These are phyloP conservation scores for Candida tetrigidarum DNA, from an alignment of 1,139 yeast species.

Conservation along the genomic window DNA sequence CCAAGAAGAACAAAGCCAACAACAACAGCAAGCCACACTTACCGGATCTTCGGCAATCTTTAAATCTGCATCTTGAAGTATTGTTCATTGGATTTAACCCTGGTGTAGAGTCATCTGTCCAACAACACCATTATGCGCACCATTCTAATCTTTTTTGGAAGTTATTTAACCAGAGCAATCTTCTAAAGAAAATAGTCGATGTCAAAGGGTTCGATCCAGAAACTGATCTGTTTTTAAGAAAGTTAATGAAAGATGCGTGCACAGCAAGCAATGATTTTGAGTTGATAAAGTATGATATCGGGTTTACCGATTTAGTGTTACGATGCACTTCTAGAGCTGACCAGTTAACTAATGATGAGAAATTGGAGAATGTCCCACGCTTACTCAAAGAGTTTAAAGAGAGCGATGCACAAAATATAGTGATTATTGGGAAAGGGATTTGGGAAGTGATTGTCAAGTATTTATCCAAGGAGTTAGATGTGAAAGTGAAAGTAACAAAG, in stretches of 20 bases:
- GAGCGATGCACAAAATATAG: constrained; percentile 47
- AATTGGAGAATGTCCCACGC: constrained; percentile 57
- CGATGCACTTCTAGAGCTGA: constrained; percentile 66
- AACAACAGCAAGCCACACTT: constrained; percentile 2
- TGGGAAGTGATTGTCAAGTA: constrained; percentile 63
- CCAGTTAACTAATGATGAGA: constrained; percentile 57
- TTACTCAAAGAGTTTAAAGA: constrained; percentile 49
- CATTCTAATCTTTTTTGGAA: constrained; percentile 74
- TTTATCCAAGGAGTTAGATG: constrained; percentile 18
- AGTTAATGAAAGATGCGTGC: constrained; percentile 33
- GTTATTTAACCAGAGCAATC: constrained; percentile 55
- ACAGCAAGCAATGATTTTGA: constrained; percentile 53
- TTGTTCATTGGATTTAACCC: constrained; percentile 80
- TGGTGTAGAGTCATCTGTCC: constrained; percentile 62
- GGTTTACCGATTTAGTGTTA: constrained; percentile 73
- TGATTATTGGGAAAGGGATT: constrained; percentile 78
- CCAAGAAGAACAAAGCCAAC: background rate
- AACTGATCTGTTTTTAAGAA: constrained; percentile 4
- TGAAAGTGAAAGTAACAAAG: constrained; percentile 25
- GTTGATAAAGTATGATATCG: constrained; percentile 53
- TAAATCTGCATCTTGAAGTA: constrained; percentile 35
- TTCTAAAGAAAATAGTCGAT: constrained; percentile 34
- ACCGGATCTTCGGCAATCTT: constrained; percentile 41
- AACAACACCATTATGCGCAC: constrained; percentile 79
- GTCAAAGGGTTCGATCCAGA: background rate